Evolutionary conservation across 2,329 filamentous ascomycete genomes (phyloP), one percentile per base, ranked within the genome.

Genomic region (Dothistroma pini): DNA sequence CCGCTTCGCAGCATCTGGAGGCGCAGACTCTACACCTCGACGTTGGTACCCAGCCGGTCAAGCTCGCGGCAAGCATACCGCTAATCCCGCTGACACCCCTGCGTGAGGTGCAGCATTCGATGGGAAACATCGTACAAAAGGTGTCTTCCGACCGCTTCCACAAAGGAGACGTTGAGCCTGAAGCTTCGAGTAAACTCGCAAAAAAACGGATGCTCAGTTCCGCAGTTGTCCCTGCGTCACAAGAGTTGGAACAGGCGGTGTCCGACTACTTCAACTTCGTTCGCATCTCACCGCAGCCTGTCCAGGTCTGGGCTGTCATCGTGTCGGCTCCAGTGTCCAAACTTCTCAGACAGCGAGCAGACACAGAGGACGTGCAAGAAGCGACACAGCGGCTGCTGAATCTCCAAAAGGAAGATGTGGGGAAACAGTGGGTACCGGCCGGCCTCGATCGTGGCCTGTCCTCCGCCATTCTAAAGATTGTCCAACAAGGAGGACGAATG

Each of bases 91-190:
- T 93, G 2, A 74, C 86, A 11, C 84, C 88, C 0, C 73, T 93
- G 16, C 83, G 89, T 19, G 78, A 76, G 52, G 86, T 95, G 38
- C 76, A 81, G 0, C 82, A 84, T 41, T 86, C 86, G 38, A 85
- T 93, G 69, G 91, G 91, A 3, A 96, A 96, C 74, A 93, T 96
- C 58, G 79, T 95, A 22, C 84, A 88, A 34, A 83, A 84, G 48
- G 22, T 57, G 44, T 55, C 55, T 14, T 47, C 49, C 32, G 14
- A 54, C 53, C 14, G 16, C n/a, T 38, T 57, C 51, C 48, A 6
- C 3, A 11, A 19, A 4, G 5, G 10, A 7, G 32, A 47, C 16
- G 16, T 19, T 50, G 29, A n/a, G 9, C 7, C 31, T 47, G 16
- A 31, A 35, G 51, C 29, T 19, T 32, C 53, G 34, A 31, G 19